Base-by-base conservation (phyloP, 805 yeast genomes). In the Ogataea saltuana region DNA sequence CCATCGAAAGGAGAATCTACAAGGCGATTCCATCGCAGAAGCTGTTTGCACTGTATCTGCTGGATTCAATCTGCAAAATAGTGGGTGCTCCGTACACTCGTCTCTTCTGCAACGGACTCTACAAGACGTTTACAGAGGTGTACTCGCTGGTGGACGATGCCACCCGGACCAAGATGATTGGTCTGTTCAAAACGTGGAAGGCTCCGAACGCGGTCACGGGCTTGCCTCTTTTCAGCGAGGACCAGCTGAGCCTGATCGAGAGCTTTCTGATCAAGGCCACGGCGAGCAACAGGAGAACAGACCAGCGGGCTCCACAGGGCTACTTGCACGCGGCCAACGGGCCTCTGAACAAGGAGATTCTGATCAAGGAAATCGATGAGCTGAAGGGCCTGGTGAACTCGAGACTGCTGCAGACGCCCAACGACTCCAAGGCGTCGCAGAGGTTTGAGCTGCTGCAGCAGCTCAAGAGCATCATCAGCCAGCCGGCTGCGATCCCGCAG, bases 21-120 rank as follows among this genome's bases (percentile, higher is more conserved):
- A 83, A 78, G 61, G 81, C 93, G 56, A 76, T 86, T 3, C 97
- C 97, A 1, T 75, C 78, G 10, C 90, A 87, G 51, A 93, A 93
- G 64, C 72, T 93, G 36, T 93, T 78, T 55, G 81, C 93, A 4
- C 72, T 93, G 47, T 93, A 91, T 60, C 72, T 91, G 34, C 66
- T 93, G 43, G 98, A 93, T 63, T 89, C 97, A 13, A 85, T 93
- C 36, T 85, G 91, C 67, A 93, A 93, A 64, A 87, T 83, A 56
- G 83, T 88, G 23, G 97, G 97, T 7, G 76, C 82, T 48, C 97
- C 98, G 1, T 93, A 91, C 62, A 86, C 88, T n/a, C 72, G 81
- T 6, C 63, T 86, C 39, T 80, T 93, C 60, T 83, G 90, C 40
- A 72, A 79, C 50, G 81, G 82, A 49, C 67, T 89, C 35, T 84